Evolutionary conservation across 257 asterid species (phyloP).

Genomic region (Oldenlandia corymbosa): DNA sequence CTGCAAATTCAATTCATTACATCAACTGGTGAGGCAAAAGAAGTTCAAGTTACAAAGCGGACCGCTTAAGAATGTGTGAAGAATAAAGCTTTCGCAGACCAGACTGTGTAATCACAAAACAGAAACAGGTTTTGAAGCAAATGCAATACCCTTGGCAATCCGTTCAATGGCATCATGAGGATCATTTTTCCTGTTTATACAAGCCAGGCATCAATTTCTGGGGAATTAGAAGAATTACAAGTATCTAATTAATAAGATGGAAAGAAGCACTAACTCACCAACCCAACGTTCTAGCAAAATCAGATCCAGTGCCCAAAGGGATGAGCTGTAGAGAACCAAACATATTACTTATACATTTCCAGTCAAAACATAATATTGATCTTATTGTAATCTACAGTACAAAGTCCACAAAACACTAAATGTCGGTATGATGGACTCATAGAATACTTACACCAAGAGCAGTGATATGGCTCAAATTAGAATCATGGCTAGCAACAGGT

Average conservation of each 20-base stretch:
- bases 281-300: conserved; percentile 83
- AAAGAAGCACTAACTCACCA: conserved; percentile 52
- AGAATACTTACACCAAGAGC: conserved; percentile 80
- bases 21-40: not conserved
- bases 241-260: conserved; percentile 16
- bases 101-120: not conserved
- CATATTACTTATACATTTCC: conserved; percentile 16
- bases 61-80: not conserved
- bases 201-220: conserved; percentile 9
- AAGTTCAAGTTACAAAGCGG: conserved; percentile 11
- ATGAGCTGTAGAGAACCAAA: conserved; percentile 57
- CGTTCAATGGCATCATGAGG: conserved; percentile 79
- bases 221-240: conserved; percentile 9
- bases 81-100: not conserved
- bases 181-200: conserved; percentile 64
- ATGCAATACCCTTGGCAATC: conserved; percentile 57
- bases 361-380: conserved; percentile 15
- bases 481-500: conserved; percentile 51
- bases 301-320: conserved; percentile 95
- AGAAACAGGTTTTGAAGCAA: not conserved
- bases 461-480: conserved; percentile 37
- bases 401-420: conserved; percentile 9
- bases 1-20: conserved; percentile 38
- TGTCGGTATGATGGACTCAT: conserved; percentile 7
- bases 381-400: conserved; percentile 12